Conservation (phyloP, 331 rosid genomes). For the Ulmus americana region DNA sequence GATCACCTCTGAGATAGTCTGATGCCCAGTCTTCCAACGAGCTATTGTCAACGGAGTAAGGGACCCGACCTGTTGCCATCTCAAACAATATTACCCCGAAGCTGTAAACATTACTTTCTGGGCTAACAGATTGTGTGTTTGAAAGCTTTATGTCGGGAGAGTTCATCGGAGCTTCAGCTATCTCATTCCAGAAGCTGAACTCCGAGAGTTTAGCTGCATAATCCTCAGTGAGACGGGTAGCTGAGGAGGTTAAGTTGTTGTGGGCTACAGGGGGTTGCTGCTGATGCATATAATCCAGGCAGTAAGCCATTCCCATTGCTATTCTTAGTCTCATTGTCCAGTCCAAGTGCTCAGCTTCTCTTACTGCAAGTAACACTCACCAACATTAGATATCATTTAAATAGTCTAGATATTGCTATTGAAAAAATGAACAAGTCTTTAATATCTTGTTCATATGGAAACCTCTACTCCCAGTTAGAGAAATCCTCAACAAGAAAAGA, state of each 20-base stretch:
- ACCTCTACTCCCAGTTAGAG: no score
- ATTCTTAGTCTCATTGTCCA: slow-evolving; percentile 81
- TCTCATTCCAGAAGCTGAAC: slow-evolving; percentile 51
- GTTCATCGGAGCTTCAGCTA: slow-evolving; percentile 31
- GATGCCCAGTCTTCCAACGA: slow-evolving; percentile 65
- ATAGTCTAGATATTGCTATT: no score
- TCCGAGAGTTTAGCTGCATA: slow-evolving; percentile 76
- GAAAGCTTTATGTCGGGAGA: slow-evolving; percentile 23
- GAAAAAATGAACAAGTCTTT: no score
- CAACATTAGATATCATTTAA: slow-evolving; percentile 9
- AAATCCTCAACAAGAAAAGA: no score
- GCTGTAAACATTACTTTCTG: slow-evolving; percentile 59
- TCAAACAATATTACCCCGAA: slow-evolving; percentile 74
- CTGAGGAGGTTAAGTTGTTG: slow-evolving; percentile 50
- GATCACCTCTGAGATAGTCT: slow-evolving; percentile 46
- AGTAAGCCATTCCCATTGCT: slow-evolving; percentile 77
- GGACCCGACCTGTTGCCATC: slow-evolving; percentile 66
- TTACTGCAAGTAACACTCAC: slow-evolving; percentile 38
- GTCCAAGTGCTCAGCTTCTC: slow-evolving; percentile 92
- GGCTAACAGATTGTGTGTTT: slow-evolving; percentile 30
- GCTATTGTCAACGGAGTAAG: slow-evolving; percentile 48
- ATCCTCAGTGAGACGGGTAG: slow-evolving; percentile 68
- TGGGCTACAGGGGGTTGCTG: slow-evolving; percentile 53
- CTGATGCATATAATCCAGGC: slow-evolving; percentile 79
- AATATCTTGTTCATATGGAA: no score